Evolutionary conservation across 768 basidiomycete genomes (phyloP).

Genomic region (Cystobasidium tubakii): DNA sequence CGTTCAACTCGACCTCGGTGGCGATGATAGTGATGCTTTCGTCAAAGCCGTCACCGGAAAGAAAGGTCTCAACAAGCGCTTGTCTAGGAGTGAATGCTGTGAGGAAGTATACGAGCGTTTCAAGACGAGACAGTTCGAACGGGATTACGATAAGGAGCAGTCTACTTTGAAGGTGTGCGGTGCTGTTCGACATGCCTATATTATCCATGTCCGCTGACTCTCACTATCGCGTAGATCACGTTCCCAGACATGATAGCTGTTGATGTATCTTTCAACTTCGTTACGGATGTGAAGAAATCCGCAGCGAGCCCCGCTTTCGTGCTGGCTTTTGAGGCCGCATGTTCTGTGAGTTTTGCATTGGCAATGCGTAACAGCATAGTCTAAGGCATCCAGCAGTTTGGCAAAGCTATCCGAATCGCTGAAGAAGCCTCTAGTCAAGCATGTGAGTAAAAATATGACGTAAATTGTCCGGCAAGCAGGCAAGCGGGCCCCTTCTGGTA

Average conservation of each 20-base stretch:
- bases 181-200: not conserved
- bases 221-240: not conserved
- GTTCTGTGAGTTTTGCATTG: not conserved
- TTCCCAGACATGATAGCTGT: not conserved
- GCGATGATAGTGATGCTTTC: slow-evolving; percentile 1
- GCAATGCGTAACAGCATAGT: not conserved
- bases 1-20: not conserved
- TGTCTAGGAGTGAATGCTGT: slow-evolving; percentile 1
- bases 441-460: not conserved
- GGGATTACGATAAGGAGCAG: not conserved
- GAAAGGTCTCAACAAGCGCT: slow-evolving; percentile 4
- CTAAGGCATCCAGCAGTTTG: not conserved
- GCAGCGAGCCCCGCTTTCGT: slow-evolving; percentile 13
- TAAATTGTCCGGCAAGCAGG: no score
- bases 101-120: slow-evolving; percentile 1
- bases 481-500: not conserved
- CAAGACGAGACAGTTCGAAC: not conserved
- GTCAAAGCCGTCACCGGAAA: not conserved
- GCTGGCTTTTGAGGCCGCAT: slow-evolving; percentile 24
- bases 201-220: not conserved
- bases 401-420: not conserved
- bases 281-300: not conserved
- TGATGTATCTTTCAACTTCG: not conserved
- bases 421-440: not conserved
- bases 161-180: not conserved